Evolutionary conservation across 306 rosid species (phyloP), one percentile per base, ranked within the genome.

Genomic region (Crataegus laevigata): DNA sequence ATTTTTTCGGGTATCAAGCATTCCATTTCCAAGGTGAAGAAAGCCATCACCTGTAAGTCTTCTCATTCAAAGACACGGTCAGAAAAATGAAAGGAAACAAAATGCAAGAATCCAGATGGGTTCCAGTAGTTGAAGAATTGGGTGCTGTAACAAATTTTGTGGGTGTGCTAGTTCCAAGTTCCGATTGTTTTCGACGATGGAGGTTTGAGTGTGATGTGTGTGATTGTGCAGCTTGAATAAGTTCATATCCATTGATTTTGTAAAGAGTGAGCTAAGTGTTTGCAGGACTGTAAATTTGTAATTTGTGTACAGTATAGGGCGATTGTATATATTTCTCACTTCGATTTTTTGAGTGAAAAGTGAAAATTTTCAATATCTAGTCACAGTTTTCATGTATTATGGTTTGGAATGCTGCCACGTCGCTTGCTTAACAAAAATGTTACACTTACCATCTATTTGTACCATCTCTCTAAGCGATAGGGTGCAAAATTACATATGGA

Each of bases 21-120:
- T 72, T 91, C 94, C 32, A 86, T 91, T 74, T 89, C 91, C 25
- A 88, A 88, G 76, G 93, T 91, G 80, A 89, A 84, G 87, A 89
- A 89, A 75, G 97, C 85, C 74, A 86, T 89, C 61, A 85, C 82
- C 0, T 87, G 97, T 4, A 91, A 88, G 68, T 88, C 97, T 62
- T 85, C 91, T 19, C 87, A 79, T 77, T 69, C 85, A 26, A 87
- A 91, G 84, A 51, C 87, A 66, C 28, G 22, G 22, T 66, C 83
- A 60, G 80, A 77, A 18, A 88, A 86, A 73, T 75, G 71, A 66
- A 30, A 18, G 1, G 17, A 15, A 25, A 59, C 9, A 19, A 21
- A 1, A 55, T 19, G 40, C 24, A 34, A 24, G 51, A 51, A 15
- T 21, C 36, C 22, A 65, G 77, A 70, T 38, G 26, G 38, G 19